Evolutionary conservation across 2,329 filamentous ascomycete species (phyloP), one percentile per base, ranked within the genome.

Genomic region (Scytalidium sp.): DNA sequence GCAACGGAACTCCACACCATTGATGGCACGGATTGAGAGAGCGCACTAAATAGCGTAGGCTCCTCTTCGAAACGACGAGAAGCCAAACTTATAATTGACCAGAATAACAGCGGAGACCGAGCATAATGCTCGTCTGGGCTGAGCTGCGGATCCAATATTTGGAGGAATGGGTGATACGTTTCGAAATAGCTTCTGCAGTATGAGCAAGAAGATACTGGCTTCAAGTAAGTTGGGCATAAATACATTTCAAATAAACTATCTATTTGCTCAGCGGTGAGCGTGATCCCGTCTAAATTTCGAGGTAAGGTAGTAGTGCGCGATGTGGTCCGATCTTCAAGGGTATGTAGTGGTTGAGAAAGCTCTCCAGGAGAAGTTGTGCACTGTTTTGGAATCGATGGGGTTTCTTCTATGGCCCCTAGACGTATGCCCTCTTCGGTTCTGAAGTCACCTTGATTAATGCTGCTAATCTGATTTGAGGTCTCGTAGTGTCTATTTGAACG

Each of bases 231-330:
- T 2, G 7, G 13, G 19, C n/a, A 40, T 3, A 49, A 47, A 32
- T 15, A 53, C 52, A 55, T 43, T 11, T 46, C 15, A 23, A 55
- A 55, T 2, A 55, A 46, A 4, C 42, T 32, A 6, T 54, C 52
- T 27, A 54, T 50, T 15, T 50, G 46, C 10, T 5, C 22, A 15
- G 50, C 2, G 1, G 10, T 44, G 6, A 54, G 41, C n/a, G n/a
- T n/a, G n/a, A n/a, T n/a, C n/a, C n/a, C n/a, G n/a, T n/a, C n/a
- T n/a, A n/a, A n/a, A n/a, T n/a, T n/a, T n/a, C n/a, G n/a, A n/a
- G n/a, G n/a, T n/a, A n/a, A n/a, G n/a, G n/a, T n/a, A n/a, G n/a
- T n/a, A n/a, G n/a, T n/a, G n/a, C n/a, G n/a, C n/a, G n/a, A n/a
- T n/a, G n/a, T n/a, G n/a, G n/a, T n/a, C n/a, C n/a, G n/a, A n/a